A percentile compares a stretch with the other conserved stretches of the same genome.
Evolutionary conservation across 805 yeast genomes (phyloP).

Genomic region (Komagataella mondaviorum): DNA sequence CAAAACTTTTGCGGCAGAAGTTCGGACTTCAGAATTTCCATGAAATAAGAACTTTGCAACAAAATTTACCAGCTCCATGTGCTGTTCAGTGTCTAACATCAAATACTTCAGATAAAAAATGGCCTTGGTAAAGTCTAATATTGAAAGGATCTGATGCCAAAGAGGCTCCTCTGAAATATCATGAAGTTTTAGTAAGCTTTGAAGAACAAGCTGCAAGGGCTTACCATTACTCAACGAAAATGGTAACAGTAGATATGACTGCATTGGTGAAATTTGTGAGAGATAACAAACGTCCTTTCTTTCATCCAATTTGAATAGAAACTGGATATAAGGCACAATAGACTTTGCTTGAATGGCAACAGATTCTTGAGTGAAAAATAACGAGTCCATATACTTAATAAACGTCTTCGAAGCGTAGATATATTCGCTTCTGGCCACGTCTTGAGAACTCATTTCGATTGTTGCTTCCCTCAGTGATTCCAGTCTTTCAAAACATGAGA

Average conservation of each 20-base stretch:
- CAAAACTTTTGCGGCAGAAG: constrained; percentile 57
- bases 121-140: constrained; percentile 59
- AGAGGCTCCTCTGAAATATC: constrained; percentile 19
- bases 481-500: constrained; percentile 28
- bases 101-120: constrained; percentile 60
- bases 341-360: constrained; percentile 13
- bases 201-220: constrained; percentile 23
- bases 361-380: constrained; percentile 40
- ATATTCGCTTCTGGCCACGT: constrained; percentile 43
- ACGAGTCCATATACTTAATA: constrained; percentile 41
- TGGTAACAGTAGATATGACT: constrained; percentile 29
- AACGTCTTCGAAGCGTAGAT: constrained; percentile 54
- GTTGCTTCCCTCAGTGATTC: constrained; percentile 25
- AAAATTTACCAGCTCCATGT: constrained; percentile 33
- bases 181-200: constrained; percentile 26
- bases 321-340: constrained; percentile 38
- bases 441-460: constrained; percentile 24
- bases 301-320: constrained; percentile 45
- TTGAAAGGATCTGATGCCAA: constrained; percentile 49
- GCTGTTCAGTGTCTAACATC: constrained; percentile 31
- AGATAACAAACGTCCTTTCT: constrained; percentile 75
- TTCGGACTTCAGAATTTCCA: constrained; percentile 62
- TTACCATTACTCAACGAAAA: constrained; percentile 22
- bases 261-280: constrained; percentile 42
- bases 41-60: constrained; percentile 43